A percentile compares a stretch with the other conserved stretches of the same genome.
phyloP scores from a whole-genome alignment of 2,329 filamentous ascomycete species.

The Calonectria crousiana region DNA sequence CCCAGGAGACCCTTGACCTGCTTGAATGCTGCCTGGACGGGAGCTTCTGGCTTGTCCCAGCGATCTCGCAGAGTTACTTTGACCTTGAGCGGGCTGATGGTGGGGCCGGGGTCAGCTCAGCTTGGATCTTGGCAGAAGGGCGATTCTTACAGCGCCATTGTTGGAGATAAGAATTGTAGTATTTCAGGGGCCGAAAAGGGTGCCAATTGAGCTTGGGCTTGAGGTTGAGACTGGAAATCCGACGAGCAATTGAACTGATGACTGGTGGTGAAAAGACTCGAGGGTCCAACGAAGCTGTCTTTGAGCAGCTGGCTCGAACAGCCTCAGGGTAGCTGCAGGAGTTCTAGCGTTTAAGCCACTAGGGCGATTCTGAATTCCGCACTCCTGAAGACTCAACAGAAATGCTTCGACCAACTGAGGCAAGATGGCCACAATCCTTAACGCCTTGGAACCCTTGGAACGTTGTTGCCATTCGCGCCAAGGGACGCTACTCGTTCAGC shows the following conservation, averaged over 20 bases:
- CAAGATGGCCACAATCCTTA: constrained; percentile 1
- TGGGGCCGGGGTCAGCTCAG: not conserved
- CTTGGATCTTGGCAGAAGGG: not conserved
- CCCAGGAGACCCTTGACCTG: constrained; percentile 53
- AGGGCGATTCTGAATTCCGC: not conserved
- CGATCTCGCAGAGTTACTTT: constrained; percentile 57
- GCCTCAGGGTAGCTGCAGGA: not conserved
- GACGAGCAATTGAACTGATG: too few species aligned
- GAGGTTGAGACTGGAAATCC: not conserved
- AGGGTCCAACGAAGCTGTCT: not conserved
- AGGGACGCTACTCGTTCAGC: constrained; percentile 40
- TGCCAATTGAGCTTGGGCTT: not conserved
- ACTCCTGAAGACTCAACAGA: not conserved
- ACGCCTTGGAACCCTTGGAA: constrained; percentile 9
- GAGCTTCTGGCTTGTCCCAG: constrained; percentile 52
- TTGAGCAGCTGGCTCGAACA: not conserved
- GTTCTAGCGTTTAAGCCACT: not conserved
- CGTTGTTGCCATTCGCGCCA: constrained; percentile 25
- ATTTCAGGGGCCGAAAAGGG: not conserved
- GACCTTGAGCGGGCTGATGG: constrained; percentile 56
- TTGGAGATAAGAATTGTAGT: not conserved
- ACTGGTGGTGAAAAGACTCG: not conserved
- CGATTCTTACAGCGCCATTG: constrained; percentile 32
- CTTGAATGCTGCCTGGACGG: constrained; percentile 49
- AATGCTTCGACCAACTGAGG: not conserved